Conservation (phyloP, 371 early-diverging fungal genomes). For the Zopfochytrium polystomum region DNA sequence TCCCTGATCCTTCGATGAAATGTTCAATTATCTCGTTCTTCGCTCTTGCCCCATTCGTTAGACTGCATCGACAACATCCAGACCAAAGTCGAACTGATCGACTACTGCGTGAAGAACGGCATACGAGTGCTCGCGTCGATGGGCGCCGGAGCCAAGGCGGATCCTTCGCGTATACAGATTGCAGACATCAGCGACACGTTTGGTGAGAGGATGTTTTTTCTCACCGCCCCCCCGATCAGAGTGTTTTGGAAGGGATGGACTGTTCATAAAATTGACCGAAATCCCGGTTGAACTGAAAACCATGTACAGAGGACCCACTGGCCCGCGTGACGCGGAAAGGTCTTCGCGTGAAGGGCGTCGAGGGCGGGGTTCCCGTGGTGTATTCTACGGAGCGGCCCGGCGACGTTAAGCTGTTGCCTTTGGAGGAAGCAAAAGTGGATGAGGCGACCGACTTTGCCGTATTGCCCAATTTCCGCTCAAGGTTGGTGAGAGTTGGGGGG, state of each 20-base stretch:
- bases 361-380: conserved; percentile 76
- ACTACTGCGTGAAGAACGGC: conserved; percentile 72
- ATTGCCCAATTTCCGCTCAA: conserved; percentile 82
- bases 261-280: neutral
- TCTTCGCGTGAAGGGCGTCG: conserved; percentile 67
- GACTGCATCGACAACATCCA: conserved; percentile 94
- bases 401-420: conserved; percentile 69
- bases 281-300: neutral
- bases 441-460: conserved; percentile 85
- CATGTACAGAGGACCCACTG: conserved; percentile 78
- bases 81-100: conserved; percentile 84
- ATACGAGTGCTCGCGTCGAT: conserved; percentile 79
- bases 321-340: conserved; percentile 78
- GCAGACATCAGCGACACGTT: conserved; percentile 90
- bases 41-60: neutral
- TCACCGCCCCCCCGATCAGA: too few relatives aligned
- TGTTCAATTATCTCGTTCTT: neutral
- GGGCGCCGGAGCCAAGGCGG: conserved; percentile 94
- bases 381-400: conserved; percentile 91
- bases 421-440: conserved; percentile 67
- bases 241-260: too few relatives aligned
- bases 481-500: too few relatives aligned
- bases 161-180: conserved; percentile 89
- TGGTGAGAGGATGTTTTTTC: conserved; percentile 50
- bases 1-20: conserved; percentile 1